Base-by-base conservation (phyloP, 345 rosid genomes). In the Eucalyptus tenuipes region DNA sequence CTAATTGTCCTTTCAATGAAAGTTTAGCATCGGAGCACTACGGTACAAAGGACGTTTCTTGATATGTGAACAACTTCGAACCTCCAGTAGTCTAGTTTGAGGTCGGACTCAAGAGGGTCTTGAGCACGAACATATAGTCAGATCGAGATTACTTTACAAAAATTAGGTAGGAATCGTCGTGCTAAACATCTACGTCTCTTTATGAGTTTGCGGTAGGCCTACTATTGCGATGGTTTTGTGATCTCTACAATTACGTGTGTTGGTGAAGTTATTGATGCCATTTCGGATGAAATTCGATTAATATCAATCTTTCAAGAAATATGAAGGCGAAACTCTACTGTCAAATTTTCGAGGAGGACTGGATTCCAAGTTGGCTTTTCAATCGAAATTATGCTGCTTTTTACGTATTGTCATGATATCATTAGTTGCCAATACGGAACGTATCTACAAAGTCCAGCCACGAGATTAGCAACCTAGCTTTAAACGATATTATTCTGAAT, bases 131-230 rank as follows among this genome's bases (percentile, higher is more conserved):
- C 4, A 27, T 10, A 37, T 10, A 3, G 45, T 37, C 45, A 20
- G 0, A 20, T 71, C 82, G 14, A 71, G 82, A 37, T 2, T 37
- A 71, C 45, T 37, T 71, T 71, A 4, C 14, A 37, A 71, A 71
- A 71, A 13, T 37, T 71, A 10, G 47, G 8, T 3, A 10, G 12
- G 47, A 75, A 37, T 37, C 3, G 5, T 37, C 22, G 3, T 37
- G 82, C 47, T 75, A 37, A 10, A 44, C 8, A 22, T 37, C 15
- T 10, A 17, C 0, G 5, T 68, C 0, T 16, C 42, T 31, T 68
- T 9, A 68, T 4, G 80, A 68, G 42, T 16, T 68, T 33, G 80
- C 3, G 20, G 33, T 31, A 3, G 75, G 75, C 40, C 75, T 66
- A n/a, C 20, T 8, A 3, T 20, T 40, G 1, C 0, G 6, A 17